Evolutionary conservation across 441 rosid genomes (phyloP).

Genomic region (Bruguiera hainesii): DNA sequence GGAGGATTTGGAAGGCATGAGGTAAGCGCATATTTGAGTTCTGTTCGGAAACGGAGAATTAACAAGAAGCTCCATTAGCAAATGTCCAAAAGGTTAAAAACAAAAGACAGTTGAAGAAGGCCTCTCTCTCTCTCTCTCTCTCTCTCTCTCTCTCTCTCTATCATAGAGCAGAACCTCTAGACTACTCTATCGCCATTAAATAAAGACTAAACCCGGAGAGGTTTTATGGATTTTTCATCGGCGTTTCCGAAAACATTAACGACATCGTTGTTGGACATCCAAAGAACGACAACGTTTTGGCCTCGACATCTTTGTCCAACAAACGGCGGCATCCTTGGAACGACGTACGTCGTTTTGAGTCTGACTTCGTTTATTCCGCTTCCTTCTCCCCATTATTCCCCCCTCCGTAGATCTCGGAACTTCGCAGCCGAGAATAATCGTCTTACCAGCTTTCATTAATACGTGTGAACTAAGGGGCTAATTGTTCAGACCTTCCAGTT

Average conservation of each 20-base stretch:
- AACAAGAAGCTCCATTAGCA: slow-evolving; percentile 41
- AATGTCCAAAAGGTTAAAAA: neutral
- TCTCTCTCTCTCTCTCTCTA: too few species aligned
- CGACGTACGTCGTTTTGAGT: neutral
- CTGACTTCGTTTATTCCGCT: too few species aligned
- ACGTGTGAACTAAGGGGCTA: too few species aligned
- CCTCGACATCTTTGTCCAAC: neutral
- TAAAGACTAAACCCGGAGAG: neutral
- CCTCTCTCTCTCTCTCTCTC: neutral
- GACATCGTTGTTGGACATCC: neutral
- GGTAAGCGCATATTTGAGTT: slow-evolving; percentile 21
- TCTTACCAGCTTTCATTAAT: too few species aligned
- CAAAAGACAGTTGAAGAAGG: neutral
- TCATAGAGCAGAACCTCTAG: too few species aligned
- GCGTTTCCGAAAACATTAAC: slow-evolving; percentile 20
- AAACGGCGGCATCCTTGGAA: neutral
- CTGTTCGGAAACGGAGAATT: slow-evolving; percentile 28
- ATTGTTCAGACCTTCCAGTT: too few species aligned
- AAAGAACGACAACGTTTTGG: too few species aligned
- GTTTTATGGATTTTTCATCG: slow-evolving; percentile 12
- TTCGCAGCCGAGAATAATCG: too few species aligned
- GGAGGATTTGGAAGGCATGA: slow-evolving; percentile 31
- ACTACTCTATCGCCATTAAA: too few species aligned
- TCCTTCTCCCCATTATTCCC: too few species aligned
- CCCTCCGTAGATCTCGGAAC: too few species aligned